phyloP scores from a whole-genome alignment of 1,139 yeast species.

The Lodderomyces theae region DNA sequence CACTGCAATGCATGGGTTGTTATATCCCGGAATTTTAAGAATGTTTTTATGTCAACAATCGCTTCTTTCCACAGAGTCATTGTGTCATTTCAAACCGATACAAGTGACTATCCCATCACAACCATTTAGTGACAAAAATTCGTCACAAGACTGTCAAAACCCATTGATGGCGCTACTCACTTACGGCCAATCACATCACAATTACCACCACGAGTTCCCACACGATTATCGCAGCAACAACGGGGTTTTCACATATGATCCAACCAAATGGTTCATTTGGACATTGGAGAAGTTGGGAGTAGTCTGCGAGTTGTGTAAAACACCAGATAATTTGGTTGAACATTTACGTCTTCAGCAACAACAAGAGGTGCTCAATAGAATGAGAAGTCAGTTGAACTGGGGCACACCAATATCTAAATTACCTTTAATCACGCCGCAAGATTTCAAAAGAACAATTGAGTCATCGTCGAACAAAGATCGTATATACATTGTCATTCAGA shows the following conservation, averaged over 20 bases:
- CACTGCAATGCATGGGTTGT: conserved; percentile 51
- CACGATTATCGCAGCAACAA: conserved; percentile 57
- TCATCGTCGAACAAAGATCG: conserved; percentile 38
- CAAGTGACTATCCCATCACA: conserved; percentile 48
- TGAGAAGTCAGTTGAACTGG: conserved; percentile 67
- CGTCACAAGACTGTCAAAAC: conserved; percentile 45
- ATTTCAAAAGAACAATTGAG: conserved; percentile 43
- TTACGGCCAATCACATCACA: conserved; percentile 64
- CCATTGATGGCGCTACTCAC: conserved; percentile 56
- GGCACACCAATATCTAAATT: conserved; percentile 71
- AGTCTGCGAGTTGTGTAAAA: conserved; percentile 36
- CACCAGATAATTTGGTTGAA: conserved; percentile 48
- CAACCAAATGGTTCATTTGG: conserved; percentile 61
- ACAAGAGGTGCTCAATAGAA: conserved; percentile 57
- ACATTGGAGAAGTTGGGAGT: conserved; percentile 39
- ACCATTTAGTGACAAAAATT: conserved; percentile 63
- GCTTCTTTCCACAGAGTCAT: conserved; percentile 53
- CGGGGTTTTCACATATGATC: conserved; percentile 56
- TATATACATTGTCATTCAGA: conserved; percentile 43
- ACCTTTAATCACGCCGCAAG: conserved; percentile 51
- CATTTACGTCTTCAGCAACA: conserved; percentile 64
- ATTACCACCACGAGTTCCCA: conserved; percentile 74
- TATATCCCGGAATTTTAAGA: conserved; percentile 63
- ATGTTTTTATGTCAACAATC: conserved; percentile 59
- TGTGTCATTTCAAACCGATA: conserved; percentile 51